Conservation (phyloP, 2,329 filamentous ascomycete genomes). For the Colletotrichum graminicola region DNA sequence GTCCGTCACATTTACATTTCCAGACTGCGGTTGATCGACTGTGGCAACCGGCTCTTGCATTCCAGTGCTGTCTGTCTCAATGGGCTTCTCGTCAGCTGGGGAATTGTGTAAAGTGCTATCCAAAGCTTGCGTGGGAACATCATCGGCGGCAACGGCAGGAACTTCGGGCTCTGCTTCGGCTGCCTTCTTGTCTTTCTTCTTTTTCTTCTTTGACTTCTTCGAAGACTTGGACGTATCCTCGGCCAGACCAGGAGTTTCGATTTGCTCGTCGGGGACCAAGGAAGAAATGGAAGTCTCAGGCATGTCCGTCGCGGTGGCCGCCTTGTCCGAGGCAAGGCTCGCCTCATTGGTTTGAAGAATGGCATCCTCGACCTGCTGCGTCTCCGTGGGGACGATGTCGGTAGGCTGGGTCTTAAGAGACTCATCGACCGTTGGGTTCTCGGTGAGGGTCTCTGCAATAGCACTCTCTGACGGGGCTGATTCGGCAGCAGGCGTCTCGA, state of each 20-base stretch:
- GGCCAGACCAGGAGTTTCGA: conserved; percentile 2
- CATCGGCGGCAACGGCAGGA: neutral
- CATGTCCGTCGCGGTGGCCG: neutral
- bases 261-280: conserved; percentile 32
- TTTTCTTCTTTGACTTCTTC: conserved; percentile 39
- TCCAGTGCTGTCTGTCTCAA: neutral
- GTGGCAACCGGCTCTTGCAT: neutral
- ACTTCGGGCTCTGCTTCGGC: conserved; percentile 5
- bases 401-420: neutral
- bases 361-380: conserved; percentile 15
- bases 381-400: neutral
- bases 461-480: no score
- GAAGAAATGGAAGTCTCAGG: conserved; percentile 1
- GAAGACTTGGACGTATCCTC: conserved; percentile 26
- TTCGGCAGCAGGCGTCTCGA: conserved; percentile 3
- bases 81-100: neutral
- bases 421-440: neutral
- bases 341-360: neutral
- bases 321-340: neutral
- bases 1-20: neutral
- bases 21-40: neutral
- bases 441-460: neutral
- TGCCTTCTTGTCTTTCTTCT: conserved; percentile 45
- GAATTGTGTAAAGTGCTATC: neutral
- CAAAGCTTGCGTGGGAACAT: neutral